Evolutionary conservation across 345 rosid genomes (phyloP).

Genomic region (Hypericum androsaemum): DNA sequence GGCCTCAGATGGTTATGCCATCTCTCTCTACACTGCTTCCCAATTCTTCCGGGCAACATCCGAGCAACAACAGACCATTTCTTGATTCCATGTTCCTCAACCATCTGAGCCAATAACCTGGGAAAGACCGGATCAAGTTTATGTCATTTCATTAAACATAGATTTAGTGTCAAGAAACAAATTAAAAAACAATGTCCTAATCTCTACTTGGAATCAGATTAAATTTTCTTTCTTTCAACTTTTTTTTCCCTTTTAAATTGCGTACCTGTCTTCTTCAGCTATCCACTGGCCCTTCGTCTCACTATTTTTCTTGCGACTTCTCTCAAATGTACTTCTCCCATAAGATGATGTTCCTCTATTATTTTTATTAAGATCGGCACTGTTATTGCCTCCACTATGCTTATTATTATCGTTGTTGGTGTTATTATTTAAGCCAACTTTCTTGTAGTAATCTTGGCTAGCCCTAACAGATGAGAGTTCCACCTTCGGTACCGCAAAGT

Average conservation of each 20-base stretch:
- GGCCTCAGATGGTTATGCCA: slow-evolving; percentile 98
- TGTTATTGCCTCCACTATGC: not conserved
- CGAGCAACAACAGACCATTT: slow-evolving; percentile 85
- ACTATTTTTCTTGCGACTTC: slow-evolving; percentile 43
- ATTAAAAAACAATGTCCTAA: not conserved
- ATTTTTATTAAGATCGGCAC: slow-evolving; percentile 8
- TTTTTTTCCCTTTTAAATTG: no score
- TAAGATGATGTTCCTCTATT: slow-evolving; percentile 22
- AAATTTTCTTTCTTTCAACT: not conserved
- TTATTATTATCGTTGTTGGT: not conserved
- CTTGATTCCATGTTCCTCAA: slow-evolving; percentile 52
- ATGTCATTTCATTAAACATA: not conserved
- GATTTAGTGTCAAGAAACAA: not conserved
- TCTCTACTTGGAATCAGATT: not conserved
- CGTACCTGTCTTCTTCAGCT: slow-evolving; percentile 75
- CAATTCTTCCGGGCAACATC: slow-evolving; percentile 74
- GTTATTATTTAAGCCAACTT: slow-evolving; percentile 9
- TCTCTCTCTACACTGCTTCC: slow-evolving; percentile 93
- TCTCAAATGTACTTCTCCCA: slow-evolving; percentile 28
- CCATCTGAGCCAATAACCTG: slow-evolving; percentile 56
- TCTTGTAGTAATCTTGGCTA: slow-evolving; percentile 19
- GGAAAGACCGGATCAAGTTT: not conserved
- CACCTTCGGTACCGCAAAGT: slow-evolving; percentile 33
- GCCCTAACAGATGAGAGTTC: slow-evolving; percentile 50
- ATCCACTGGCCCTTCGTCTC: slow-evolving; percentile 94